A percentile compares a stretch with the other conserved stretches of the same genome.
phyloP scores from a whole-genome alignment of 192 early-diverging fungal species.

The Mortierella hygrophila region DNA sequence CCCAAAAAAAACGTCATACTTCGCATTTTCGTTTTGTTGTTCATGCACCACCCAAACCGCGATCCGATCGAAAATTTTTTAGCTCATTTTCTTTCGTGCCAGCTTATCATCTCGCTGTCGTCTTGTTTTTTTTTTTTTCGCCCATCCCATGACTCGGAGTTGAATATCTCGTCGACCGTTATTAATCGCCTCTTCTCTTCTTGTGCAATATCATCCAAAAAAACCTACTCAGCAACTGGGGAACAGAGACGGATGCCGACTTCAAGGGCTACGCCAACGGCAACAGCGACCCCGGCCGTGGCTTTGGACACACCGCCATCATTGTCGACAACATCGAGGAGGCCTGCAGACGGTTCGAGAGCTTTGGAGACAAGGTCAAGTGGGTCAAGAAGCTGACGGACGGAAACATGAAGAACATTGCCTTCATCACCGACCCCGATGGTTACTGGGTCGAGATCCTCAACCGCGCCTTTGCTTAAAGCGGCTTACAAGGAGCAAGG shows the following conservation, averaged over 20 bases:
- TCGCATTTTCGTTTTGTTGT: background rate
- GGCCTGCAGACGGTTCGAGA: slow-evolving; percentile 81
- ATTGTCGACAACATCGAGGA: slow-evolving; percentile 83
- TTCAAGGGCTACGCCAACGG: slow-evolving; percentile 75
- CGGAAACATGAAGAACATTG: slow-evolving; percentile 87
- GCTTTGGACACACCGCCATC: slow-evolving; percentile 89
- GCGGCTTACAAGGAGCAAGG: background rate
- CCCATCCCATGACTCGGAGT: background rate
- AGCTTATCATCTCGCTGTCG: background rate
- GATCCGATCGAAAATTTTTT: background rate
- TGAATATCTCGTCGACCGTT: background rate
- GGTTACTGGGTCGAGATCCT: slow-evolving; percentile 84
- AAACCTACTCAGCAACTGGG: slow-evolving; percentile 73
- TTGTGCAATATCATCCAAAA: background rate
- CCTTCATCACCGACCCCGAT: slow-evolving; percentile 88
- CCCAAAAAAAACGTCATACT: background rate
- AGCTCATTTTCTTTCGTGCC: background rate
- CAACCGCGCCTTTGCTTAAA: slow-evolving; percentile 30
- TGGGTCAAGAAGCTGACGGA: slow-evolving; percentile 82
- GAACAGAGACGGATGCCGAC: slow-evolving; percentile 75
- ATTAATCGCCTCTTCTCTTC: background rate
- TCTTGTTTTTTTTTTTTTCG: slow-evolving; percentile 13
- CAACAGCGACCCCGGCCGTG: slow-evolving; percentile 76
- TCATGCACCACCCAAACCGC: background rate
- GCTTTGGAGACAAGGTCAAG: slow-evolving; percentile 77